phyloP scores from a whole-genome alignment of 257 asterid genomes.

The Hygrophila difformis region DNA sequence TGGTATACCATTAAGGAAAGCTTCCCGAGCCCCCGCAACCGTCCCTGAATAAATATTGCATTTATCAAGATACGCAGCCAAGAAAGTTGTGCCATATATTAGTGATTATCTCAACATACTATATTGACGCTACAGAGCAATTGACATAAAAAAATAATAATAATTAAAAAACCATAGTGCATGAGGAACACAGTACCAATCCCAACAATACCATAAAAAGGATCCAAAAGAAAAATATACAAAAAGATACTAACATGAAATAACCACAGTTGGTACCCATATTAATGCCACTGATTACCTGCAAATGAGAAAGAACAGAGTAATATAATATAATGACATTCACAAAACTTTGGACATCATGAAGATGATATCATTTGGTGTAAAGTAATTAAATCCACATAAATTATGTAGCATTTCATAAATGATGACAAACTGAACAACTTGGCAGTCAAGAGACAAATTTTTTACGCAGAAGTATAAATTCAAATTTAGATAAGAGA shows the following conservation, averaged over 20 bases:
- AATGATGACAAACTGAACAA: slow-evolving; percentile 1
- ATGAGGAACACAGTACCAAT: no score
- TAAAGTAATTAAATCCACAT: background rate
- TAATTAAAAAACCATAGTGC: no score
- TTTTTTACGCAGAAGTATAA: no score
- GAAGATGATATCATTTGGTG: background rate
- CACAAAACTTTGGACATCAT: slow-evolving; percentile 1
- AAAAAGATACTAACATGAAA: slow-evolving; percentile 48
- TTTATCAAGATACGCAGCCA: slow-evolving; percentile 22
- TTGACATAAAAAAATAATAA: no score
- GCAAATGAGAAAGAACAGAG: slow-evolving; percentile 21
- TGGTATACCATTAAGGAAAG: slow-evolving; percentile 65
- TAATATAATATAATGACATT: slow-evolving; percentile 4
- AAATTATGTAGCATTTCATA: background rate
- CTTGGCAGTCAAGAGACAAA: slow-evolving; percentile 7
- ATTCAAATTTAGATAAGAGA: no score
- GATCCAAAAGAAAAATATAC: background rate
- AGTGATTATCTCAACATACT: background rate
- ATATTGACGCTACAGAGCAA: background rate
- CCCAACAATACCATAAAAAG: no score
- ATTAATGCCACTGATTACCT: slow-evolving; percentile 89
- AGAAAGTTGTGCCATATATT: background rate
- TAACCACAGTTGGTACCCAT: slow-evolving; percentile 87
- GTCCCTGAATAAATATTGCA: no score
- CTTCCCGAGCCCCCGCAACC: slow-evolving; percentile 97